These are phyloP conservation scores for Aureobasidium pullulans DNA, from an alignment of 2,329 filamentous ascomycete species.

Conservation along the genomic window DNA sequence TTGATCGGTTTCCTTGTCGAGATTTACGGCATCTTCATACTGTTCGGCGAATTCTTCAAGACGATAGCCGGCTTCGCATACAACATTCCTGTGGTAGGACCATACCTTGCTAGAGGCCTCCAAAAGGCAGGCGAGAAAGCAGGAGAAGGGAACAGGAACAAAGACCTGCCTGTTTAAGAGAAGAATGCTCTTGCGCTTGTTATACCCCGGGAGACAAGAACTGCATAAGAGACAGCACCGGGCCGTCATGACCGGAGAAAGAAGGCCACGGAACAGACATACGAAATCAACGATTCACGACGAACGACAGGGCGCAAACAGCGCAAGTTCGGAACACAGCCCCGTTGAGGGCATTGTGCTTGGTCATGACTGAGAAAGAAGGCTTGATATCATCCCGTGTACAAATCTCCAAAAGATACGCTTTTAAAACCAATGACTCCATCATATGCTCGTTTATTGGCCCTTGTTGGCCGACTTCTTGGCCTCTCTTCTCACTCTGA, in stretches of 20 bases:
- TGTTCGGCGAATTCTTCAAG: slow-evolving; percentile 94
- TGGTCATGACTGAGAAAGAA: background rate
- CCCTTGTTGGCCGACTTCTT: slow-evolving; percentile 22
- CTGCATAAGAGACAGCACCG: background rate
- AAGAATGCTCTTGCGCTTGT: background rate
- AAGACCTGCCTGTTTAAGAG: slow-evolving; percentile 66
- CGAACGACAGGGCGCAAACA: background rate
- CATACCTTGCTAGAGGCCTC: slow-evolving; percentile 69
- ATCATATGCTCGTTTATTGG: slow-evolving; percentile 15
- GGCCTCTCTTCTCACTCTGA: slow-evolving; percentile 61
- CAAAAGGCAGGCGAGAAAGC: slow-evolving; percentile 69
- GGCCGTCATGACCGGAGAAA: background rate
- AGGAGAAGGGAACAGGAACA: slow-evolving; percentile 58
- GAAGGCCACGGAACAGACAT: background rate
- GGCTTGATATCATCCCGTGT: slow-evolving; percentile 1
- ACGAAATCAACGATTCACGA: slow-evolving; percentile 7
- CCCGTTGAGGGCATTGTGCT: background rate
- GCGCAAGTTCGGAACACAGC: background rate
- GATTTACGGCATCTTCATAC: slow-evolving; percentile 81
- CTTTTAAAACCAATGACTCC: slow-evolving; percentile 9
- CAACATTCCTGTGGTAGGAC: slow-evolving; percentile 76
- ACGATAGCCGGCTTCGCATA: slow-evolving; percentile 85
- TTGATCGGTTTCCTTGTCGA: slow-evolving; percentile 86
- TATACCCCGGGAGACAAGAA: background rate
- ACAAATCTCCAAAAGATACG: slow-evolving; percentile 8